A percentile compares a stretch with the other conserved stretches of the same genome.
These are phyloP conservation scores for Yarrowia porcina DNA, from an alignment of 805 yeast species.

Conservation along the genomic window DNA sequence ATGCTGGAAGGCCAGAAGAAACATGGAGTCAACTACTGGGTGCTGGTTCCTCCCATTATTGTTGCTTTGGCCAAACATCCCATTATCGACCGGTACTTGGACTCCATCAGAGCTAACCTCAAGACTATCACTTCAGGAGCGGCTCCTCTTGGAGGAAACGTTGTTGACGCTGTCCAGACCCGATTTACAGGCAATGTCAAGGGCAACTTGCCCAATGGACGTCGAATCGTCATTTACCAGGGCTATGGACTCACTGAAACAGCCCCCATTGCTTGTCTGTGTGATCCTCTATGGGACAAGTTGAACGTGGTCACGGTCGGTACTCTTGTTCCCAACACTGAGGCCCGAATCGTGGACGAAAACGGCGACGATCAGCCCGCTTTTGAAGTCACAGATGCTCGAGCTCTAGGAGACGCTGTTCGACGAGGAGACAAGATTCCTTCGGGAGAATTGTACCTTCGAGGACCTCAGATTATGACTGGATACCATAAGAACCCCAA, in stretches of 20 bases:
- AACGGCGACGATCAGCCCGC: constrained; percentile 24
- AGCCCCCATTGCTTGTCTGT: constrained; percentile 27
- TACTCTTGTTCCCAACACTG: constrained; percentile 5
- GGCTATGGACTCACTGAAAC: constrained; percentile 28
- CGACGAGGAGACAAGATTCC: constrained; percentile 25
- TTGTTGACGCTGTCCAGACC: constrained; percentile 11
- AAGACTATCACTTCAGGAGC: constrained; percentile 46
- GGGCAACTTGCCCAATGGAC: neutral
- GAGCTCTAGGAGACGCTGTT: constrained; percentile 13
- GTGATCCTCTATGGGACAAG: constrained; percentile 1
- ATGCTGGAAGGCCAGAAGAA: constrained; percentile 28
- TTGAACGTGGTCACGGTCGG: constrained; percentile 12
- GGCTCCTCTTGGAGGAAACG: constrained; percentile 42
- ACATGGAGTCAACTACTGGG: constrained; percentile 41
- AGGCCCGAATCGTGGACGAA: constrained; percentile 22
- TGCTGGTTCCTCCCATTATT: constrained; percentile 45
- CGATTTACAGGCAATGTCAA: constrained; percentile 26
- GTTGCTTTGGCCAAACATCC: constrained; percentile 47
- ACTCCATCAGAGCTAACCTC: constrained; percentile 44
- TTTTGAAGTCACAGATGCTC: constrained; percentile 1
- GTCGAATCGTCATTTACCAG: constrained; percentile 28
- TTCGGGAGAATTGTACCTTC: constrained; percentile 50
- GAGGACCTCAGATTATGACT: constrained; percentile 55
- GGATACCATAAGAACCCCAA: constrained; percentile 50
- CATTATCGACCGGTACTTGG: constrained; percentile 43